phyloP scores from a whole-genome alignment of 352 stramenopile species.

The Thraustochytrium sp. region DNA sequence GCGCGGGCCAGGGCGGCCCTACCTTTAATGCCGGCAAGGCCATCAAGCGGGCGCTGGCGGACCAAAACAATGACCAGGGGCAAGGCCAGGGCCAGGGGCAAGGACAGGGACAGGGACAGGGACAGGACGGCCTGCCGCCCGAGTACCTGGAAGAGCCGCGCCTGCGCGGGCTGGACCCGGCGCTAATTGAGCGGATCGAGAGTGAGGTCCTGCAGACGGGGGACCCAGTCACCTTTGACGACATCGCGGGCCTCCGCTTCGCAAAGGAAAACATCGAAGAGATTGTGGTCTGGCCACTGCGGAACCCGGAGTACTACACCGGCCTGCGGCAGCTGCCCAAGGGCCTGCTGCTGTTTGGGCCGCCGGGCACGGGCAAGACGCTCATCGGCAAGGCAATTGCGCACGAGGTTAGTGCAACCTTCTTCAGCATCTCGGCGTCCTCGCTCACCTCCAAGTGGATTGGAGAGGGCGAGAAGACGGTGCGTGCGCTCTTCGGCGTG shows the following conservation, averaged over 20 bases:
- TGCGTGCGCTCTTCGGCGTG: slow-evolving; percentile 77
- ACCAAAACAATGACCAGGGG: background rate
- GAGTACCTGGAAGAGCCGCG: slow-evolving; percentile 22
- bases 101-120: background rate
- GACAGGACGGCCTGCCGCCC: background rate
- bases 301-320: slow-evolving; percentile 49
- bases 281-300: slow-evolving; percentile 97
- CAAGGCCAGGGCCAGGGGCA: background rate
- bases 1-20: background rate
- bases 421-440: slow-evolving; percentile 71
- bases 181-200: slow-evolving; percentile 37
- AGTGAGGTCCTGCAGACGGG: slow-evolving; percentile 28
- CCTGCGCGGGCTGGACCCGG: slow-evolving; percentile 13
- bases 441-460: slow-evolving; percentile 90
- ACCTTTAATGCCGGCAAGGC: slow-evolving; percentile 18
- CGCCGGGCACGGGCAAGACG: slow-evolving; percentile 83
- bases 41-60: slow-evolving; percentile 3
- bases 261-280: slow-evolving; percentile 96
- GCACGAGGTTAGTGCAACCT: slow-evolving; percentile 78
- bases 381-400: slow-evolving; percentile 86
- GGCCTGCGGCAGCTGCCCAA: slow-evolving; percentile 89
- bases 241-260: slow-evolving; percentile 74
- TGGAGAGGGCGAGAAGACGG: slow-evolving; percentile 63
- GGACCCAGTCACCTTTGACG: slow-evolving; percentile 35
- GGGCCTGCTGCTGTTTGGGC: slow-evolving; percentile 82